Percentiles rank a stretch among this genome's conserved stretches.
Evolutionary conservation across 805 yeast genomes (phyloP).

Genomic region (Metschnikowia peoriensis): DNA sequence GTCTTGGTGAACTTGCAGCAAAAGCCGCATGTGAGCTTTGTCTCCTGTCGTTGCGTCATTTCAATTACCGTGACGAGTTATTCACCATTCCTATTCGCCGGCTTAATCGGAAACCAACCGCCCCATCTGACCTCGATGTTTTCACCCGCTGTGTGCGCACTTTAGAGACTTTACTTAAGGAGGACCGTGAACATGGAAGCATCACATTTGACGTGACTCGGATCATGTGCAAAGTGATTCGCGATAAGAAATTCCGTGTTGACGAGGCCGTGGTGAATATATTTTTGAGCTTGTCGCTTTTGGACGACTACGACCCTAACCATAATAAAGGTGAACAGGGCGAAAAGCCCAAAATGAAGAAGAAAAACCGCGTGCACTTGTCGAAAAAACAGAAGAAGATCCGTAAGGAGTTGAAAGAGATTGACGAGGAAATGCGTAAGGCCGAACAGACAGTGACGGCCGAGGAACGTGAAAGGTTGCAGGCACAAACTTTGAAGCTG

Average conservation of each 20-base stretch:
- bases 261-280: slow-evolving; percentile 80
- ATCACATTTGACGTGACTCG: slow-evolving; percentile 73
- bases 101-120: slow-evolving; percentile 58
- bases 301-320: slow-evolving; percentile 73
- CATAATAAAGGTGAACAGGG: slow-evolving; percentile 39
- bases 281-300: slow-evolving; percentile 62
- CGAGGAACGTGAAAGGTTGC: slow-evolving; percentile 82
- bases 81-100: slow-evolving; percentile 66
- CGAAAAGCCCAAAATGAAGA: slow-evolving; percentile 54
- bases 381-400: slow-evolving; percentile 88
- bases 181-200: slow-evolving; percentile 77
- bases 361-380: slow-evolving; percentile 86
- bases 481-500: slow-evolving; percentile 76
- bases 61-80: slow-evolving; percentile 79
- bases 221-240: slow-evolving; percentile 65
- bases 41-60: slow-evolving; percentile 63
- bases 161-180: slow-evolving; percentile 66
- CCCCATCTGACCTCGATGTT: slow-evolving; percentile 43
- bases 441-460: slow-evolving; percentile 88
- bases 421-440: slow-evolving; percentile 82
- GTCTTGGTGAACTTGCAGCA: slow-evolving; percentile 57
- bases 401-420: slow-evolving; percentile 79
- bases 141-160: slow-evolving; percentile 62
- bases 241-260: slow-evolving; percentile 70
- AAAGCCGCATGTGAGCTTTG: slow-evolving; percentile 77